phyloP scores from a whole-genome alignment of 202 grass and related monocot species.

The Setaria italica region DNA sequence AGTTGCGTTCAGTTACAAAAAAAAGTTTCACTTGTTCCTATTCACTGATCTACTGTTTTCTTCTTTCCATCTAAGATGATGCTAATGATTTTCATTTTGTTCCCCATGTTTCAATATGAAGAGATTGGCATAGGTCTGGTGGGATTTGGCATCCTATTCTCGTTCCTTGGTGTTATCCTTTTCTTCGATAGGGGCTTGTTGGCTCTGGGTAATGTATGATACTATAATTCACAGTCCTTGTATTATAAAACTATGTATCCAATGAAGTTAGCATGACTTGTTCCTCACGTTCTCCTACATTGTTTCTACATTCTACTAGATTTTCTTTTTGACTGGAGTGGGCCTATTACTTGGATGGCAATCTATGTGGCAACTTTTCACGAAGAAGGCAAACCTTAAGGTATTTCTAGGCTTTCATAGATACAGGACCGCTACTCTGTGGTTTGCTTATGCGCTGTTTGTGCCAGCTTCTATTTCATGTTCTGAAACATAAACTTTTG shows the following conservation, averaged over 20 bases:
- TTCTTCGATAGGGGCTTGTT: constrained; percentile 97
- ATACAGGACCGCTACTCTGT: constrained; percentile 17
- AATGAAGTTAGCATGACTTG: constrained; percentile 20
- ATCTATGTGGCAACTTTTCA: constrained; percentile 90
- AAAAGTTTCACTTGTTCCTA: background rate
- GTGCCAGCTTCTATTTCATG: background rate
- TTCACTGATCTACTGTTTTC: constrained; percentile 29
- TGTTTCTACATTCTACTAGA: constrained; percentile 59
- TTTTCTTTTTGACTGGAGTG: constrained; percentile 88
- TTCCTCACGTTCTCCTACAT: background rate
- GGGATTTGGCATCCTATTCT: constrained; percentile 90
- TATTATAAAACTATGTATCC: constrained; percentile 29
- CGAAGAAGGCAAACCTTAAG: constrained; percentile 83
- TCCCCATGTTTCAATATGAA: constrained; percentile 51
- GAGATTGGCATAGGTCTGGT: constrained; percentile 91
- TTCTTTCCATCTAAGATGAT: constrained; percentile 12
- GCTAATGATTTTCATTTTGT: constrained; percentile 31
- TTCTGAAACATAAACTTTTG: background rate
- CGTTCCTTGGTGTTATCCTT: constrained; percentile 89
- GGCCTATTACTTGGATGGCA: constrained; percentile 81
- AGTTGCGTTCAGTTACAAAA: constrained; percentile 42
- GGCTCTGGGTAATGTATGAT: constrained; percentile 97
- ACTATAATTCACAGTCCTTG: constrained; percentile 38
- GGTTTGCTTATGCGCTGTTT: background rate
- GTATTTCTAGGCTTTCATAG: constrained; percentile 45